Percentiles rank a stretch among this genome's conserved stretches.
Conservation (phyloP, 1,284 basidiomycete species). For the Pisolithus thermaeus region DNA sequence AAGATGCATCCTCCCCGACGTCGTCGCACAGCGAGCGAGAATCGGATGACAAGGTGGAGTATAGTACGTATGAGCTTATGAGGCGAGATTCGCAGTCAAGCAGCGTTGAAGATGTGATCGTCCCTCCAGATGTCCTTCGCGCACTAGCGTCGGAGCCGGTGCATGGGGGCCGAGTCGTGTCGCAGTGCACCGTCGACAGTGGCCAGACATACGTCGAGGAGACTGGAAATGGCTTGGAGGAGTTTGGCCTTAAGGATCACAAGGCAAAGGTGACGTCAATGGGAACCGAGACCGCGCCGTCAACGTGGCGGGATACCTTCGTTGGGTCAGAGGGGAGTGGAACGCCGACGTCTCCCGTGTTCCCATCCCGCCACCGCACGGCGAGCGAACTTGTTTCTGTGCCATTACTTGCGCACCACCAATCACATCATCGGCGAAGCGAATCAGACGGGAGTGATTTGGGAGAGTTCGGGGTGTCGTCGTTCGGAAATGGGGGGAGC, state of each 20-base stretch:
- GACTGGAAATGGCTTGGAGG: constrained; percentile 9
- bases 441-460: constrained; percentile 17
- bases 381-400: constrained; percentile 22
- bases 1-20: constrained; percentile 8
- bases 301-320: constrained; percentile 23
- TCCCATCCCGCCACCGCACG: constrained; percentile 18
- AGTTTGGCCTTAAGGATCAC: constrained; percentile 21
- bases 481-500: constrained; percentile 7
- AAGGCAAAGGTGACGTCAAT: background rate
- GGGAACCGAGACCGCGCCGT: constrained; percentile 4
- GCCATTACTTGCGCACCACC: constrained; percentile 31
- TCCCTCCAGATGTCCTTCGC: constrained; percentile 25
- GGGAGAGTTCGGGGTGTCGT: constrained; percentile 23
- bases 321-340: constrained; percentile 25
- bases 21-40: constrained; percentile 5
- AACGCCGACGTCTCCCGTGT: constrained; percentile 13
- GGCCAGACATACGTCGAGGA: constrained; percentile 28
- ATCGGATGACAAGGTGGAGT: constrained; percentile 7
- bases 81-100: constrained; percentile 14
- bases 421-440: constrained; percentile 10
- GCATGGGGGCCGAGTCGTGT: constrained; percentile 22
- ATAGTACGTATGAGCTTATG: constrained; percentile 19
- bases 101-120: constrained; percentile 17
- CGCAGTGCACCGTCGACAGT: constrained; percentile 33
- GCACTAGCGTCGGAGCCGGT: constrained; percentile 25